A percentile compares a stretch with the other conserved stretches of the same genome.
phyloP scores from a whole-genome alignment of 306 rosid species.

The Ceratonia siliqua region DNA sequence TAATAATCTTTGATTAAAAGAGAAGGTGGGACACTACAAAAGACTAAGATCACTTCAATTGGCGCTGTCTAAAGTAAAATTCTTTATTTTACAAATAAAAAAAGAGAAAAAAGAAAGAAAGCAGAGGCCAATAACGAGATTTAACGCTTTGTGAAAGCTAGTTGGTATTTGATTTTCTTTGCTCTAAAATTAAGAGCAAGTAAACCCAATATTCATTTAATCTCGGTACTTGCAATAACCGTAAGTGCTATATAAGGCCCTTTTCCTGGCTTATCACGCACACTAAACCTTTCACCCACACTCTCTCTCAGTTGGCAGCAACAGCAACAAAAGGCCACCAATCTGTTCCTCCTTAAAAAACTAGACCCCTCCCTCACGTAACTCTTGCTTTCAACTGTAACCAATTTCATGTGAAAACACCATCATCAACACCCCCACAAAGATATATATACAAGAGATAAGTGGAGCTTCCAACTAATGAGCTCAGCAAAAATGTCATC shows the following conservation, averaged over 20 bases:
- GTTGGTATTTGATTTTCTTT: no score
- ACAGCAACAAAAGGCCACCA: slow-evolving; percentile 21
- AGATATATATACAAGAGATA: background rate
- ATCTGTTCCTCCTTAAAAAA: slow-evolving; percentile 25
- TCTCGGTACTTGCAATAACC: slow-evolving; percentile 18
- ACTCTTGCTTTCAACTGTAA: slow-evolving; percentile 41
- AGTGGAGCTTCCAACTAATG: slow-evolving; percentile 4
- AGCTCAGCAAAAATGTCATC: slow-evolving; percentile 44
- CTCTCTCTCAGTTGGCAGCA: slow-evolving; percentile 40
- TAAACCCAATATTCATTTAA: background rate
- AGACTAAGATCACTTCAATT: no score
- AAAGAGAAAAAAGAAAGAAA: no score
- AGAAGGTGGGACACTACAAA: no score
- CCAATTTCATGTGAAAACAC: slow-evolving; percentile 18
- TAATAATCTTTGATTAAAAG: no score
- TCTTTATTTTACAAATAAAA: no score
- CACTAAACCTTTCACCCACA: slow-evolving; percentile 39
- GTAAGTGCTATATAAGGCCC: slow-evolving; percentile 26
- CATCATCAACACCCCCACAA: background rate
- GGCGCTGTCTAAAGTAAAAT: no score
- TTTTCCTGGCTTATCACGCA: slow-evolving; percentile 55
- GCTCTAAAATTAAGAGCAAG: background rate
- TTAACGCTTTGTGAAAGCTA: no score
- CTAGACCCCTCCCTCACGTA: slow-evolving; percentile 40
- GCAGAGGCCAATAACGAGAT: background rate